Conservation (phyloP, 192 early-diverging fungal species). For the Coemansia javaensis region DNA sequence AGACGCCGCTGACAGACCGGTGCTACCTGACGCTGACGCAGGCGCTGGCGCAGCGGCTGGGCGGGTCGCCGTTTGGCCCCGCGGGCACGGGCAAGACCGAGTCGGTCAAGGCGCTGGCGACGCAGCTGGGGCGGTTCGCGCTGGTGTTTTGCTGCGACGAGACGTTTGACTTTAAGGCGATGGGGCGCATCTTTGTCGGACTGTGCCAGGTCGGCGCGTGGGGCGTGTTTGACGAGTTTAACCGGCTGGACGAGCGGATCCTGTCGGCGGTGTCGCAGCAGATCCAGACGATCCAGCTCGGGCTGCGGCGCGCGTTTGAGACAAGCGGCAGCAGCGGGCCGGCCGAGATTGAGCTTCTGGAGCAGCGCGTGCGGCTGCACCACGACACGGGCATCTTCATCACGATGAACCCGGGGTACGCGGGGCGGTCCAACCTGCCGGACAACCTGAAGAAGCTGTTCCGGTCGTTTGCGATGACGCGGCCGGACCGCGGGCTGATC, state of each 20-base stretch:
- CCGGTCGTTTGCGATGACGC: slow-evolving; percentile 98
- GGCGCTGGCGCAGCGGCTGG: slow-evolving; percentile 86
- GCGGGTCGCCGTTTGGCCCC: slow-evolving; percentile 97
- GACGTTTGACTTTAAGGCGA: slow-evolving; percentile 99
- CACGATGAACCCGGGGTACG: slow-evolving; percentile 99
- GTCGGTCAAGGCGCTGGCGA: slow-evolving; percentile 94
- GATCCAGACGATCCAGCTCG: slow-evolving; percentile 97
- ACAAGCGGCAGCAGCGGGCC: slow-evolving; percentile 7
- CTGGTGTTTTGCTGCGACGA: slow-evolving; percentile 99
- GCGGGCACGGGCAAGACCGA: slow-evolving; percentile 99
- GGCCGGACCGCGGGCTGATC: slow-evolving; percentile 95
- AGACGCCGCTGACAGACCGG: slow-evolving; percentile 97
- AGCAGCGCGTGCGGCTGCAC: slow-evolving; percentile 80
- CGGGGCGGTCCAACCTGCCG: slow-evolving; percentile 94
- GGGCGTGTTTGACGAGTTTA: slow-evolving; percentile 99
- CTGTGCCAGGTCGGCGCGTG: slow-evolving; percentile 98
- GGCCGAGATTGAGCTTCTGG: slow-evolving; percentile 89
- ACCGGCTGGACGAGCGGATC: slow-evolving; percentile 96
- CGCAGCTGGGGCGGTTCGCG: slow-evolving; percentile 91
- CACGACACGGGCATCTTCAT: slow-evolving; percentile 94
- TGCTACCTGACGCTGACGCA: slow-evolving; percentile 99
- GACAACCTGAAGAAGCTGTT: slow-evolving; percentile 99
- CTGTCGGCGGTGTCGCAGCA: slow-evolving; percentile 99
- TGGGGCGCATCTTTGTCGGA: slow-evolving; percentile 99
- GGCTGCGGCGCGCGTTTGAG: slow-evolving; percentile 57